Evolutionary conservation across 106 monocot species (phyloP), one percentile per base, ranked within the genome.

Genomic region (Apostasia ramifera): DNA sequence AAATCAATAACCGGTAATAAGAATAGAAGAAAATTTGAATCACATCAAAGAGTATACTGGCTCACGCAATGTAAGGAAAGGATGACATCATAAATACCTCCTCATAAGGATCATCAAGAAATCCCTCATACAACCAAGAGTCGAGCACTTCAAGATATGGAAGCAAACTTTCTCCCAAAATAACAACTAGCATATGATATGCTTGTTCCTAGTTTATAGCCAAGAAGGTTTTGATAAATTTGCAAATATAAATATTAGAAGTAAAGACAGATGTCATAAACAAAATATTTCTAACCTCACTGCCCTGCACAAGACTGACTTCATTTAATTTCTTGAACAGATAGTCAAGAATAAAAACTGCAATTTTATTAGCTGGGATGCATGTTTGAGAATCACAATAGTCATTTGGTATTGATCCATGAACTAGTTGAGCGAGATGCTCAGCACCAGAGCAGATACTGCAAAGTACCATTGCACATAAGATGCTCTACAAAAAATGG

Each of bases 21-120:
- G 26, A 26, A 26, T 26, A 26, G 26, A 26, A 26, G 26, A 26
- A 26, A 26, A 26, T 26, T 0, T 26, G 26, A 26, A 26, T 26
- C 26, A 26, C 26, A 26, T 26, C 26, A 26, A 26, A 26, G 26
- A 26, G 26, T 26, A 26, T 26, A 26, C 26, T 26, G 26, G 26
- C 26, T 26, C 26, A 26, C 26, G 26, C 26, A 26, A 26, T 26
- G 26, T 26, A 26, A 0, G 26, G 12, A 70, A 47, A 71, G 46
- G 46, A 38, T 26, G 43, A 71, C 26, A 44, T 56, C 44, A 72
- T 9, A 46, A 41, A 71, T 77, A 91, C 95, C 92, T 97, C 92
- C 75, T 89, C 82, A 81, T 80, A 89, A 70, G 92, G 92, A 77
- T 97, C 95, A 77, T 97, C 91, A 84, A 97, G 91, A 81, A 68